These are phyloP conservation scores for Gossypium australe DNA, from an alignment of 345 rosid species.

Conservation along the genomic window DNA sequence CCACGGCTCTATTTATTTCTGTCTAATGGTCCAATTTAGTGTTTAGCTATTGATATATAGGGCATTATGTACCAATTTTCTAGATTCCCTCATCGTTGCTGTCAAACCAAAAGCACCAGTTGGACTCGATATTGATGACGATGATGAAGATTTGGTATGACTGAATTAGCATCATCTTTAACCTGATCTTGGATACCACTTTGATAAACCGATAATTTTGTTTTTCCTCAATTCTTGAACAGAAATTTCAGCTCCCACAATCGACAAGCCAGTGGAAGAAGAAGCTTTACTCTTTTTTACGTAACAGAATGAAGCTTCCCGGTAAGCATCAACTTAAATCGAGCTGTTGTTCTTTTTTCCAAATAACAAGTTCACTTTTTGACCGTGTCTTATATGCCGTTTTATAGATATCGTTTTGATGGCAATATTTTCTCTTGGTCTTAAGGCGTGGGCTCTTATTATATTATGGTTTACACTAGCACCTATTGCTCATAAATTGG, in stretches of 20 bases:
- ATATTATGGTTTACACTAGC: slow-evolving; percentile 75
- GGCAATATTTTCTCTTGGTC: slow-evolving; percentile 66
- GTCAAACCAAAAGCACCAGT: slow-evolving; percentile 70
- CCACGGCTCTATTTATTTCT: not conserved
- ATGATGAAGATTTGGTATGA: slow-evolving; percentile 58
- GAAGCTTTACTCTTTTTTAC: slow-evolving; percentile 57
- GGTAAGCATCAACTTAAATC: slow-evolving; percentile 36
- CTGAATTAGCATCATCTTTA: slow-evolving; percentile 4
- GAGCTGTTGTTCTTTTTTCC: slow-evolving; percentile 7
- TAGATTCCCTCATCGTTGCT: slow-evolving; percentile 71
- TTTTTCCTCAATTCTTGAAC: slow-evolving; percentile 10
- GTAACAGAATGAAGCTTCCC: slow-evolving; percentile 65
- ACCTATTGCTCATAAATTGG: slow-evolving; percentile 76
- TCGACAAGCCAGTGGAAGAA: slow-evolving; percentile 72
- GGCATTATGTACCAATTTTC: slow-evolving; percentile 7
- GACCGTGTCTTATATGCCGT: slow-evolving; percentile 16
- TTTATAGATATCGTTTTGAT: slow-evolving; percentile 64
- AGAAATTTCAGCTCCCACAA: slow-evolving; percentile 78
- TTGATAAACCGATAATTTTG: not conserved
- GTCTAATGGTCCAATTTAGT: not conserved
- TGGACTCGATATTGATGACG: slow-evolving; percentile 45
- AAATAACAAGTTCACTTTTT: slow-evolving; percentile 19
- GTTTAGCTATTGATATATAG: not conserved
- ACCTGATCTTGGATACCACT: slow-evolving; percentile 4
- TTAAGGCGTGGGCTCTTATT: slow-evolving; percentile 57